Percentiles rank a stretch among this genome's conserved stretches.
These are phyloP conservation scores for Glycyrrhiza uralensis DNA, from an alignment of 306 rosid genomes.

Conservation along the genomic window DNA sequence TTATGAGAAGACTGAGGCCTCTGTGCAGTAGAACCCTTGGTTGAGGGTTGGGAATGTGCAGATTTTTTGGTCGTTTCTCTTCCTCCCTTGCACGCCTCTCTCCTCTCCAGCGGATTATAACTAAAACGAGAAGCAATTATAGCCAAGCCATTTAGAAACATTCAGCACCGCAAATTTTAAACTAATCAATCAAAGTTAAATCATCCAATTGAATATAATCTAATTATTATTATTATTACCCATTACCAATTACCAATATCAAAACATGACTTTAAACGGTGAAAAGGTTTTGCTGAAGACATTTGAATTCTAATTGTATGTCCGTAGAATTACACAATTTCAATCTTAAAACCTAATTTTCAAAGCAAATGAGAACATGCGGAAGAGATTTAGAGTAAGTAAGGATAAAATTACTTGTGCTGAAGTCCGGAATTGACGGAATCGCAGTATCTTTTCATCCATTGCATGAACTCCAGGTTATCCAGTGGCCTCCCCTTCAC, in stretches of 20 bases:
- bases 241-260: neutral
- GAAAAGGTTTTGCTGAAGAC: neutral
- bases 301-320: neutral
- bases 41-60: conserved; percentile 60
- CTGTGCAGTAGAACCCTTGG: conserved; percentile 51
- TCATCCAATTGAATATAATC: neutral
- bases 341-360: neutral
- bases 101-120: conserved; percentile 84
- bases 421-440: conserved; percentile 57
- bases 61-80: conserved; percentile 68
- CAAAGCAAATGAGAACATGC: neutral
- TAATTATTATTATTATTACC: too few species aligned
- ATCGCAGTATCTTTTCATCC: conserved; percentile 96
- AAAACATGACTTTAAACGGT: neutral
- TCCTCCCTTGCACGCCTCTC: conserved; percentile 82
- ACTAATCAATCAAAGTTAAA: neutral
- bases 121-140: conserved; percentile 28
- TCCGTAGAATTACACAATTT: neutral
- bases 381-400: neutral
- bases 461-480: conserved; percentile 94
- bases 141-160: neutral
- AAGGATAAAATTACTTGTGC: conserved; percentile 35
- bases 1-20: conserved; percentile 62
- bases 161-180: neutral
- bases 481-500: conserved; percentile 94